These are phyloP conservation scores for Penium margaritaceum DNA, from an alignment of 139 green algal species.

Conservation along the genomic window DNA sequence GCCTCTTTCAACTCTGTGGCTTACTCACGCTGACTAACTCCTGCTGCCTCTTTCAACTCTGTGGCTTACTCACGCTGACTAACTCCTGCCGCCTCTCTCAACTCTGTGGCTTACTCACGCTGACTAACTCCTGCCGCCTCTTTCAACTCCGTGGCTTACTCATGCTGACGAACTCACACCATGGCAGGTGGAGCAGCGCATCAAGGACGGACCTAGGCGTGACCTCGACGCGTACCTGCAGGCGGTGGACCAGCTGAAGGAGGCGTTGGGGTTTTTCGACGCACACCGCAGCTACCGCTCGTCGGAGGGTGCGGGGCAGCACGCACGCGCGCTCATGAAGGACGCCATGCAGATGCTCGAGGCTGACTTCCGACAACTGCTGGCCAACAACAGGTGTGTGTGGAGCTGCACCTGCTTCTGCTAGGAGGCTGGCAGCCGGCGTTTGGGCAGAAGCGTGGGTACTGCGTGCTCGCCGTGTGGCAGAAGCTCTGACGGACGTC, in stretches of 20 bases:
- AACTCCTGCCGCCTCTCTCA: too few species aligned
- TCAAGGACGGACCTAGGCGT: background rate
- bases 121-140: background rate
- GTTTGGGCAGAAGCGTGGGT: background rate
- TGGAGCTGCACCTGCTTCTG: background rate
- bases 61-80: too few species aligned
- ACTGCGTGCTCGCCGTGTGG: background rate
- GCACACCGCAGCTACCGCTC: constrained; percentile 24
- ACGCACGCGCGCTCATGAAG: constrained; percentile 20
- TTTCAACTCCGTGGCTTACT: too few species aligned
- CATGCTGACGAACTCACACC: too few species aligned
- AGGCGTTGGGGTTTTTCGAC: constrained; percentile 35
- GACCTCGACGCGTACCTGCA: constrained; percentile 28
- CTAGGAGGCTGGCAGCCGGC: background rate
- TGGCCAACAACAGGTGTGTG: constrained; percentile 22
- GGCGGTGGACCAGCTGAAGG: constrained; percentile 23
- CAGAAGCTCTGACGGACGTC: background rate
- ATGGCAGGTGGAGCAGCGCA: constrained; percentile 33
- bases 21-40: too few species aligned
- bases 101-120: background rate
- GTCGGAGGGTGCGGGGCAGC: background rate
- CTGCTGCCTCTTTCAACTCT: too few species aligned
- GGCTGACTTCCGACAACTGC: constrained; percentile 23
- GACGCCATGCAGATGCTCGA: constrained; percentile 27
- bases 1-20: too few species aligned